phyloP scores from a whole-genome alignment of 2,329 filamentous ascomycete species.

The Juglanconis oblonga region DNA sequence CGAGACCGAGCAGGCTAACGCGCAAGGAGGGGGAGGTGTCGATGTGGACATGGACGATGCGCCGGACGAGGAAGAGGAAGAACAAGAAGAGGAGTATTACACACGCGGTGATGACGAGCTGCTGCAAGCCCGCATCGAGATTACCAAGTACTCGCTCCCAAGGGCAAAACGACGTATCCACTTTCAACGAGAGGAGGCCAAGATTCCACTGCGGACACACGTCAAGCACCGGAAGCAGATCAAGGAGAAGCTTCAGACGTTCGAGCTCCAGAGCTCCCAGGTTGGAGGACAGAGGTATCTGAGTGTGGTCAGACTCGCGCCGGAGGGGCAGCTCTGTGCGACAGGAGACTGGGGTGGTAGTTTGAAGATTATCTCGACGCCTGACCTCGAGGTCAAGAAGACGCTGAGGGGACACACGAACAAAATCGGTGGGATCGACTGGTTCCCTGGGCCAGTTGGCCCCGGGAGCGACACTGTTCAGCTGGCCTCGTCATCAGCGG shows the following conservation, averaged over 20 bases:
- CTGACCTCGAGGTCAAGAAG: slow-evolving; percentile 73
- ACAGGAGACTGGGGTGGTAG: slow-evolving; percentile 92
- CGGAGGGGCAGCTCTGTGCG: slow-evolving; percentile 77
- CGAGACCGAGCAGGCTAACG: slow-evolving; percentile 61
- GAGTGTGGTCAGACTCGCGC: slow-evolving; percentile 87
- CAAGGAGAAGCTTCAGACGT: slow-evolving; percentile 76
- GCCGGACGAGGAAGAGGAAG: slow-evolving; percentile 57
- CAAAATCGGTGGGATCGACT: slow-evolving; percentile 85
- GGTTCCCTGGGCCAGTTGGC: slow-evolving; percentile 81
- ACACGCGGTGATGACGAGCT: slow-evolving; percentile 76
- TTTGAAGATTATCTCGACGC: slow-evolving; percentile 81
- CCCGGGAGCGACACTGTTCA: slow-evolving; percentile 70
- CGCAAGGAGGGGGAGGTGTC: slow-evolving; percentile 44
- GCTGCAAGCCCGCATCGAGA: slow-evolving; percentile 70
- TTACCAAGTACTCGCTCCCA: slow-evolving; percentile 81
- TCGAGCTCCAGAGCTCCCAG: slow-evolving; percentile 92
- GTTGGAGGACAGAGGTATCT: slow-evolving; percentile 87
- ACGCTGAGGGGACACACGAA: slow-evolving; percentile 81
- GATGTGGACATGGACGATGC: slow-evolving; percentile 62
- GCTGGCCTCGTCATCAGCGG: slow-evolving; percentile 84
- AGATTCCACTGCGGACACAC: slow-evolving; percentile 82
- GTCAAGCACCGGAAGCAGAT: slow-evolving; percentile 88
- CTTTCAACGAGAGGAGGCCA: slow-evolving; percentile 76
- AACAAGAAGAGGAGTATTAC: slow-evolving; percentile 92
- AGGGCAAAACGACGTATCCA: slow-evolving; percentile 73